Evolutionary conservation across 805 yeast species (phyloP).

Genomic region (Ogataea kodamae): DNA sequence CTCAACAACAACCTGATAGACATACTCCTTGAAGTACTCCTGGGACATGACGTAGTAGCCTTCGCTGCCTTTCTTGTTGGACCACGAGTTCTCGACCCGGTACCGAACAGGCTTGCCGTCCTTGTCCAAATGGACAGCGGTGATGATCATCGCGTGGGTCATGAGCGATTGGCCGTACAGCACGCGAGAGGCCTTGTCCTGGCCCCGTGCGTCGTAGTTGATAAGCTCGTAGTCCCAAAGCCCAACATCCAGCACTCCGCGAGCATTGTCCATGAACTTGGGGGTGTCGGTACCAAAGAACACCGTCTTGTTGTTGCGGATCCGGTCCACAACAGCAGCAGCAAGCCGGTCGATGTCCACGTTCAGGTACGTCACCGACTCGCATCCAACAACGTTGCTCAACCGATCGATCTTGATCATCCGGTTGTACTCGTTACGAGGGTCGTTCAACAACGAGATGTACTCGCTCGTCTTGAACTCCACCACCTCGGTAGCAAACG

Average conservation of each 20-base stretch:
- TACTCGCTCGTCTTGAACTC: slow-evolving; percentile 47
- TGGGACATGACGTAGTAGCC: slow-evolving; percentile 73
- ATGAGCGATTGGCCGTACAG: slow-evolving; percentile 66
- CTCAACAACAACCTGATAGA: slow-evolving; percentile 67
- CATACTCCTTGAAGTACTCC: slow-evolving; percentile 70
- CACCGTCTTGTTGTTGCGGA: slow-evolving; percentile 71
- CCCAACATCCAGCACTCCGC: slow-evolving; percentile 71
- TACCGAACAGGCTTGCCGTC: slow-evolving; percentile 60
- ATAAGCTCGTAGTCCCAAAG: slow-evolving; percentile 62
- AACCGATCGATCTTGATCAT: slow-evolving; percentile 69
- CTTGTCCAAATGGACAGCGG: slow-evolving; percentile 73
- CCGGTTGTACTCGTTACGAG: slow-evolving; percentile 65
- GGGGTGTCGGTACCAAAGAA: slow-evolving; percentile 93
- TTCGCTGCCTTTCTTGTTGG: slow-evolving; percentile 60
- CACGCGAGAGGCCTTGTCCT: slow-evolving; percentile 64
- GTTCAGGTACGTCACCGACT: slow-evolving; percentile 68
- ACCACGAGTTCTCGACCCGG: slow-evolving; percentile 79
- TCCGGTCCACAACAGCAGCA: slow-evolving; percentile 59
- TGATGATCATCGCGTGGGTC: slow-evolving; percentile 90
- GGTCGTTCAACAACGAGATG: slow-evolving; percentile 76
- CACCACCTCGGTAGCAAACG: slow-evolving; percentile 56
- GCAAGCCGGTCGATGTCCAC: slow-evolving; percentile 57
- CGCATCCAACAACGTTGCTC: slow-evolving; percentile 71
- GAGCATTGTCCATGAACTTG: slow-evolving; percentile 55
- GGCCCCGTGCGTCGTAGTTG: slow-evolving; percentile 48